Conservation (phyloP, 495 filamentous ascomycete genomes). For the Penicillium goetzii region DNA sequence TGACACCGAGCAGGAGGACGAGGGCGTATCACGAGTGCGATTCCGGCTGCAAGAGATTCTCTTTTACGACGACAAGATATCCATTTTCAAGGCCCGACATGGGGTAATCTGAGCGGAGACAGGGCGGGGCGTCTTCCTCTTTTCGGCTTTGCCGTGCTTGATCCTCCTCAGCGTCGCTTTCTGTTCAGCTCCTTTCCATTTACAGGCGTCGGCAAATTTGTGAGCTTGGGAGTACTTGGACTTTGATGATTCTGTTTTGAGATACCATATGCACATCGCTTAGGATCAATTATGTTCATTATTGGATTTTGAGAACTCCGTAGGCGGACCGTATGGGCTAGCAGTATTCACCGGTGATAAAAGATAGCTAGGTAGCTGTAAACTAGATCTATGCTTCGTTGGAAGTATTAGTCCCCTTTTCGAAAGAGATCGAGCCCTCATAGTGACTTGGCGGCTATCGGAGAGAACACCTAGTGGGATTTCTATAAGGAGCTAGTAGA, state of each 20-base stretch:
- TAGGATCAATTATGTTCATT: constrained; percentile 4
- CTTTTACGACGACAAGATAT: constrained; percentile 88
- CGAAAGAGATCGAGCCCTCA: too few relatives aligned
- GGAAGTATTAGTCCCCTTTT: too few relatives aligned
- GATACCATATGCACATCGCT: constrained; percentile 19
- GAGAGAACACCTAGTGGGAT: too few relatives aligned
- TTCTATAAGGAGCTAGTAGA: too few relatives aligned
- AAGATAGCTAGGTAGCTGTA: neutral
- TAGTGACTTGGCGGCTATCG: too few relatives aligned
- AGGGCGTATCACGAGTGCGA: constrained; percentile 50
- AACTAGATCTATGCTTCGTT: too few relatives aligned
- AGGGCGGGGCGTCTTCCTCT: constrained; percentile 9
- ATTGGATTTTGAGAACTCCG: neutral
- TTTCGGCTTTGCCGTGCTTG: neutral
- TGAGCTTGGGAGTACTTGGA: neutral
- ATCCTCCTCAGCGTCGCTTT: neutral
- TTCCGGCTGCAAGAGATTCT: constrained; percentile 80
- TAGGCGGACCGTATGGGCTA: neutral
- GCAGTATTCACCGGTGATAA: neutral
- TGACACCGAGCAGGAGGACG: constrained; percentile 57
- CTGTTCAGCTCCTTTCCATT: neutral
- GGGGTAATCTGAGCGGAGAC: constrained; percentile 60
- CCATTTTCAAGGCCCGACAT: constrained; percentile 80
- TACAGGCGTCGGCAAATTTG: neutral
- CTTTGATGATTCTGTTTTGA: constrained; percentile 9